Percentiles rank a stretch among this genome's conserved stretches.
phyloP scores from a whole-genome alignment of 1,284 basidiomycete genomes.

The Cryptococcus jaspeensis region DNA sequence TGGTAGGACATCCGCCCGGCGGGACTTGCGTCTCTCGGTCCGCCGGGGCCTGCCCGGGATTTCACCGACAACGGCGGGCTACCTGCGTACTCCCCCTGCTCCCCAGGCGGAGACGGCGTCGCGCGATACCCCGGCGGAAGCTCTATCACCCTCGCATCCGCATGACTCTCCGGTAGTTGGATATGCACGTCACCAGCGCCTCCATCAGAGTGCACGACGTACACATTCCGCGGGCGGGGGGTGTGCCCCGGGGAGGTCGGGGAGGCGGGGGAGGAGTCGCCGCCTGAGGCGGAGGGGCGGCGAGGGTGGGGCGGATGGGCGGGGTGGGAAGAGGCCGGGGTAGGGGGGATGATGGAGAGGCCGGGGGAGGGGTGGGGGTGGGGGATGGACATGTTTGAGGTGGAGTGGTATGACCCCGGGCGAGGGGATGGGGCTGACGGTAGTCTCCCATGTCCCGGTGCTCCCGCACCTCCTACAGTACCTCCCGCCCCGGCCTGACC shows the following conservation, averaged over 20 bases:
- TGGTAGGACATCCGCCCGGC: not conserved
- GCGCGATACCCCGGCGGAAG: conserved; percentile 26
- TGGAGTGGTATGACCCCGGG: not conserved
- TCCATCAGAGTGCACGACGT: conserved; percentile 33
- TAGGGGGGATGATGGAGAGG: conserved; percentile 4
- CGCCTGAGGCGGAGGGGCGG: too few species aligned
- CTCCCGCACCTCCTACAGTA: too few species aligned
- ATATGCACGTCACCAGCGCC: conserved; percentile 28
- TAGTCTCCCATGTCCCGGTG: too few species aligned
- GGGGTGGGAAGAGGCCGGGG: conserved; percentile 10
- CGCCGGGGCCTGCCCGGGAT: too few species aligned
- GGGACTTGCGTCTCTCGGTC: too few species aligned
- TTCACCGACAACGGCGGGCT: too few species aligned
- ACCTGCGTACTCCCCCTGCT: too few species aligned
- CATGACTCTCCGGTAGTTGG: conserved; percentile 25
- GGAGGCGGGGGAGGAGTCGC: too few species aligned
- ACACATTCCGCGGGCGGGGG: conserved; percentile 30
- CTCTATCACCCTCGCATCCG: conserved; percentile 23
- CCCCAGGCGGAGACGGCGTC: conserved; percentile 1
- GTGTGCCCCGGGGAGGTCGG: too few species aligned
- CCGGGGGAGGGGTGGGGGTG: not conserved
- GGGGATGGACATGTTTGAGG: too few species aligned
- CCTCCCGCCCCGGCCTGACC: too few species aligned
- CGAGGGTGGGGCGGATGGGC: not conserved
- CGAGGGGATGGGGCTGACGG: not conserved